A percentile compares a stretch with the other conserved stretches of the same genome.
Evolutionary conservation across 345 rosid species (phyloP).

Genomic region (Syzygium aqueum): DNA sequence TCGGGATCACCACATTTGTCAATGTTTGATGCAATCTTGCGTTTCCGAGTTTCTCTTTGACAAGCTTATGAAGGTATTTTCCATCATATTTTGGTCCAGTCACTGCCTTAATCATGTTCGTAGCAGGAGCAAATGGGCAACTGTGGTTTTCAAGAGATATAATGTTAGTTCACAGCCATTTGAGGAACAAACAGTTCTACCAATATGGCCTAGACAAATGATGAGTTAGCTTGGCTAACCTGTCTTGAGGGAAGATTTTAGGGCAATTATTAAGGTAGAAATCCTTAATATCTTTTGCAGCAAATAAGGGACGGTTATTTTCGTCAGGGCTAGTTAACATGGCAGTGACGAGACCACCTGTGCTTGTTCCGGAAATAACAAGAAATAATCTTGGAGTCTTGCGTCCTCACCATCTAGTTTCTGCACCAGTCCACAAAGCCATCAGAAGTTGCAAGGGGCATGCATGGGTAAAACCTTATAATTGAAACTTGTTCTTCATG

Average conservation of each 20-base stretch:
- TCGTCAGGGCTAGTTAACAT: slow-evolving; percentile 26
- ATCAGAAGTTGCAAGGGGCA: neutral
- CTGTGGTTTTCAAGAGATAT: neutral
- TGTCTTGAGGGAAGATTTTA: slow-evolving; percentile 17
- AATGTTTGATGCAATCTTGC: slow-evolving; percentile 13
- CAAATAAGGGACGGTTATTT: slow-evolving; percentile 22
- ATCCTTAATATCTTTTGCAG: slow-evolving; percentile 21
- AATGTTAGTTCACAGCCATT: neutral
- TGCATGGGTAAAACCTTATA: neutral
- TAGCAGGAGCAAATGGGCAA: neutral
- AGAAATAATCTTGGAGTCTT: slow-evolving; percentile 26
- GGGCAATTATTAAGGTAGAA: slow-evolving; percentile 15
- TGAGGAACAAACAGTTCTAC: neutral
- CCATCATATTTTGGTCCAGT: slow-evolving; percentile 25
- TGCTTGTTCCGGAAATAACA: slow-evolving; percentile 25
- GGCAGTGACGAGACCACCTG: slow-evolving; percentile 31
- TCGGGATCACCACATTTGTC: slow-evolving; percentile 24
- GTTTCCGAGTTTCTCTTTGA: slow-evolving; percentile 15
- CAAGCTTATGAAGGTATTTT: slow-evolving; percentile 9
- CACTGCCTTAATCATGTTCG: slow-evolving; percentile 2
- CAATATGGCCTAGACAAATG: neutral
- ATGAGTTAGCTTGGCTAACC: neutral
- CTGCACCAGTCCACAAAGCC: neutral
- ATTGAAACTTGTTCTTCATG: neutral
- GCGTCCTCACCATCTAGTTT: slow-evolving; percentile 25